Base-by-base conservation (phyloP, 1,284 basidiomycete species). In the Amylostereum chailletii region DNA sequence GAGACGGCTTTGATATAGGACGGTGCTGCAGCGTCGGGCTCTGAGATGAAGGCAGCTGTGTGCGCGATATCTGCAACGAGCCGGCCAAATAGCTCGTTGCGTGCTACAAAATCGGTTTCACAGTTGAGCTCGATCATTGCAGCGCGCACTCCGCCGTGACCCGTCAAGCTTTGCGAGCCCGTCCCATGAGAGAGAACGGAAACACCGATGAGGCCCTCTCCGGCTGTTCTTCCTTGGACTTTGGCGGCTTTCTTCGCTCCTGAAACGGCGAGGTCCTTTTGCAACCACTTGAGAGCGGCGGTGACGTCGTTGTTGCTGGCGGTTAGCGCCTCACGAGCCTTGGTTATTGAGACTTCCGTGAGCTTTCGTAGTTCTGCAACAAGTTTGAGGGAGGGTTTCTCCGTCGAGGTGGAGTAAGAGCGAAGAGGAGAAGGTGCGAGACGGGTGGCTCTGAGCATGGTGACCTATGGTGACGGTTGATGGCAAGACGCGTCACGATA, bases 91-190 rank as follows among this genome's bases (percentile, higher is more conserved):
- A 94, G 74, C 51, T 87, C 81, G 62, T 93, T 95, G 56, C 90
- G 73, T 11, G 85, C 91, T 9, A 97, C 94, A 65, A 97, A 97
- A 69, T 98, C 94, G 40, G 94, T 97, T 71, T 98, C 94, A 73
- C 94, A 97, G 61, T 92, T 94, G 53, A 97, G 75, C 66, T 98
- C 94, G 51, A 97, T 74, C 75, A 97, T 89, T 9, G 86, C 83
- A 4, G 88, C 92, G 30, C 89, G 78, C 40, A 90, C 73, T 30
- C 78, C 77, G 3, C 72, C 69, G 39, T 63, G 65, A 27, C 66
- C 61, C 34, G 55, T 51, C 11, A 61, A 62, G 19, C 56, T 55
- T 37, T 62, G 60, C 11, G 60, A 57, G 33, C 66, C 67, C 8
- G 66, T 62, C 2, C 83, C 83, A 30, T 75, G 70, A 4, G 82